A percentile compares a stretch with the other conserved stretches of the same genome.
Evolutionary conservation across 1,284 basidiomycete genomes (phyloP).

Genomic region (Golubevia sp.): DNA sequence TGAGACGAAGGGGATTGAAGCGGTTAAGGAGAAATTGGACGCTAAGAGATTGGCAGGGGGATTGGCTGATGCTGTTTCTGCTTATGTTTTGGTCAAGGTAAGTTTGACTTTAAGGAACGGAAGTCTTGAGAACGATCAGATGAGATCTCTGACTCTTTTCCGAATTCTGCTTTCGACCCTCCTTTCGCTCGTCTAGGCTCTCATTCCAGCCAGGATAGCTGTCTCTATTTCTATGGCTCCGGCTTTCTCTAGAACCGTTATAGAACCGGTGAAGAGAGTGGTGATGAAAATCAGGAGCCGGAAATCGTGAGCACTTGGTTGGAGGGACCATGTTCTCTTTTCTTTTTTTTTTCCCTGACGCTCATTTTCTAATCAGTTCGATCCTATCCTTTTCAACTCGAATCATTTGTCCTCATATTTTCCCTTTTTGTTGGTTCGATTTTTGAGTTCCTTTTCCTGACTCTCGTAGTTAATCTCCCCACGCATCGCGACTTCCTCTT

Average conservation of each 20-base stretch:
- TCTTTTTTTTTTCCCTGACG: not conserved
- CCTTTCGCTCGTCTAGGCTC: constrained; percentile 15
- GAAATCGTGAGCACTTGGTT: not conserved
- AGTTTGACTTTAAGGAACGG: constrained; percentile 3
- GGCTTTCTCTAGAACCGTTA: constrained; percentile 28
- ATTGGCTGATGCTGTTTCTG: constrained; percentile 51
- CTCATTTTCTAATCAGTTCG: not conserved
- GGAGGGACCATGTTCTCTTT: not conserved
- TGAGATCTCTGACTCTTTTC: not conserved
- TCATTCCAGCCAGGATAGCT: constrained; percentile 47
- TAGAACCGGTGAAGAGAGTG: constrained; percentile 31
- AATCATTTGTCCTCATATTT: too few species aligned
- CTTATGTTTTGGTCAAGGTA: constrained; percentile 52
- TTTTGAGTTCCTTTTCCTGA: too few species aligned
- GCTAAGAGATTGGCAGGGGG: constrained; percentile 21
- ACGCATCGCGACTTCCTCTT: too few species aligned
- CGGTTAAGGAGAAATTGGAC: constrained; percentile 2
- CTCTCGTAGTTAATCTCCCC: too few species aligned
- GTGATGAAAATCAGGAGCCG: not conserved
- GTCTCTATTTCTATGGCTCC: constrained; percentile 42
- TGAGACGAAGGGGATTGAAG: constrained; percentile 2
- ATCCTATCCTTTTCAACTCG: too few species aligned
- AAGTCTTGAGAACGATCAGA: not conserved
- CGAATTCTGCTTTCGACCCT: not conserved
- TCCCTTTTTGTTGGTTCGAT: too few species aligned